Evolutionary conservation across 805 yeast species (phyloP), one percentile per base, ranked within the genome.

Genomic region (Nakazawaea wickerhamii): DNA sequence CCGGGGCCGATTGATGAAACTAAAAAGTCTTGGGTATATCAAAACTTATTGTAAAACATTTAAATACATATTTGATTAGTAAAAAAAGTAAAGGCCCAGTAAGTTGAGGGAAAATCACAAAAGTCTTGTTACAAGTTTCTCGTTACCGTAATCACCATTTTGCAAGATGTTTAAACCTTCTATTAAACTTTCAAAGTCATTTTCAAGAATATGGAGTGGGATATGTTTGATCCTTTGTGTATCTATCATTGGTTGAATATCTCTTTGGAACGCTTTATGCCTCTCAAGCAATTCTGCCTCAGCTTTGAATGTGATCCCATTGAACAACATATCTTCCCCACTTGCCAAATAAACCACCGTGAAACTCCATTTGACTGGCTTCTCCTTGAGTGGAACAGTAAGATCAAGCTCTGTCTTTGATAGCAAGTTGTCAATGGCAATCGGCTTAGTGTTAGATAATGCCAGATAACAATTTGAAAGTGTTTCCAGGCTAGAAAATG

Each of bases 281-380:
- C 48, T 57, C 25, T 41, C 40, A 22, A 44, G 43, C 11, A 31
- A 7, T 7, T 32, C 37, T n/a, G 20, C 20, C 8, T 20, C 18
- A 5, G 42, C n/a, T 10, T 14, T 23, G 22, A 39, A 30, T 9
- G 40, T 3, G 10, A 50, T 50, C 11, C 54, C 59, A 37, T 58
- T 65, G 23, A 70, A 60, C 19, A 61, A 49, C 25, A 63, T 56
- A 3, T 58, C 62, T 10, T 55, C 53, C 44, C 74, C 75, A 15
- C 49, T 48, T 10, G 62, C 65, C 13, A 58, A 40, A 44, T 71
- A 71, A 13, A 67, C 65, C 20, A 72, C 42, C 2, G 74, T 62
- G 13, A 54, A 50, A 4, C 52, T 57, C 31, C 62, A 52, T 5
- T 37, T 48, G 21, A 68, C 70, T 38, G 64, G 60, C 2, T 57